Percentiles rank a stretch among this genome's conserved stretches.
Evolutionary conservation across 768 basidiomycete species (phyloP).

Genomic region (Auricularia cornea): DNA sequence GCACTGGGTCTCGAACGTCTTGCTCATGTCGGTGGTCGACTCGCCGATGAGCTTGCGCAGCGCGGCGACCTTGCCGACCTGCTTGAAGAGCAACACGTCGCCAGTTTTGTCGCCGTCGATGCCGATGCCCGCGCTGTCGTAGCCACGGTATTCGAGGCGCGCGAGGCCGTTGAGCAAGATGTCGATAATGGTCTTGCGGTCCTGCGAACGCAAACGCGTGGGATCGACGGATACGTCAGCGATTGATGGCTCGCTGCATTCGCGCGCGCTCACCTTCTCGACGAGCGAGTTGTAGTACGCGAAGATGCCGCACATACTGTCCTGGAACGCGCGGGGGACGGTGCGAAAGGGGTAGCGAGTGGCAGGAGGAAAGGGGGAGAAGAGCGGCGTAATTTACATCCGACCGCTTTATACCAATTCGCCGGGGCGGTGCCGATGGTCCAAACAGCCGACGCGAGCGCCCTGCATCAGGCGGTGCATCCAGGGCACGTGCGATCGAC

Average conservation of each 20-base stretch:
- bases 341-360: too few species aligned
- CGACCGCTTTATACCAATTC: too few species aligned
- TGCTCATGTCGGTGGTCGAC: slow-evolving; percentile 62
- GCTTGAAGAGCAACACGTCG: slow-evolving; percentile 81
- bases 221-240: neutral
- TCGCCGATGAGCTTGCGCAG: slow-evolving; percentile 82
- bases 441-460: too few species aligned
- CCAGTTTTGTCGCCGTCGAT: slow-evolving; percentile 86
- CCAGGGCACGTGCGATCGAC: too few species aligned
- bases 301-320: slow-evolving; percentile 87
- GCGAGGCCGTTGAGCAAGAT: slow-evolving; percentile 85
- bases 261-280: slow-evolving; percentile 64
- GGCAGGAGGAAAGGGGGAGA: too few species aligned
- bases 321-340: neutral
- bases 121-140: slow-evolving; percentile 87
- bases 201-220: slow-evolving; percentile 34
- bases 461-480: too few species aligned
- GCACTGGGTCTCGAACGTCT: slow-evolving; percentile 76
- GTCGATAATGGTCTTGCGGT: slow-evolving; percentile 85
- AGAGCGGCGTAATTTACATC: too few species aligned
- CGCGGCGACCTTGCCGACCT: slow-evolving; percentile 94
- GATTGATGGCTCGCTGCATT: neutral
- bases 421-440: too few species aligned
- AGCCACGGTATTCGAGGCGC: slow-evolving; percentile 96
- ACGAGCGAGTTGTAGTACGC: slow-evolving; percentile 90